These are phyloP conservation scores for Misopates orontium DNA, from an alignment of 257 asterid species.

Conservation along the genomic window DNA sequence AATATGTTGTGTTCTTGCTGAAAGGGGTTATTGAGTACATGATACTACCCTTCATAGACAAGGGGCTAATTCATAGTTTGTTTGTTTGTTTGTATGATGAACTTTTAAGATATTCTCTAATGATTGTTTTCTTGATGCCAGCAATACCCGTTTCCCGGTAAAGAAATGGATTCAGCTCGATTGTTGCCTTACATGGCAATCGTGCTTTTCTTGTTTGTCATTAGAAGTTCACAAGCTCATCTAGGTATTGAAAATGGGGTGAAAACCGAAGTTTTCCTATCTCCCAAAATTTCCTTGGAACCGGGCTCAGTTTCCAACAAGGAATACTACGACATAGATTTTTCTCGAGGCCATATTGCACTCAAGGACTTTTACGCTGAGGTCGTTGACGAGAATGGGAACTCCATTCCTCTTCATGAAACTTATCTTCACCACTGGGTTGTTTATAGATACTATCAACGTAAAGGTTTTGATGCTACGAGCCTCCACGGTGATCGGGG, in stretches of 20 bases:
- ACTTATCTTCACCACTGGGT: conserved; percentile 87
- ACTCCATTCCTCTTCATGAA: conserved; percentile 63
- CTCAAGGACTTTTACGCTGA: conserved; percentile 65
- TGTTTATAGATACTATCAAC: conserved; percentile 44
- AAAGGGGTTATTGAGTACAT: conserved; percentile 3
- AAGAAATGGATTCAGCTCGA: conserved; percentile 33
- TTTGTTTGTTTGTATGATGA: neutral
- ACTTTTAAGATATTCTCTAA: neutral
- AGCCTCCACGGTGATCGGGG: conserved; percentile 16
- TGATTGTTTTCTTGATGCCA: neutral
- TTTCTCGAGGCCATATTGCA: conserved; percentile 75
- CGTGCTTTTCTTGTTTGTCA: conserved; percentile 22
- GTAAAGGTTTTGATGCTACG: conserved; percentile 27
- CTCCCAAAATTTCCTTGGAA: conserved; percentile 57
- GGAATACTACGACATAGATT: conserved; percentile 46
- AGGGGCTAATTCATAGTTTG: neutral
- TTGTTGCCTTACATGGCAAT: conserved; percentile 30
- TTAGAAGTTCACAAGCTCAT: conserved; percentile 32
- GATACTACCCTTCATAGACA: neutral
- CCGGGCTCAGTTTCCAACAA: conserved; percentile 66
- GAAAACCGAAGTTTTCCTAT: conserved; percentile 53
- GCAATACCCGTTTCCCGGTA: neutral
- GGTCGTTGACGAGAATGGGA: conserved; percentile 62
- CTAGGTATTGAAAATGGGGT: conserved; percentile 30
- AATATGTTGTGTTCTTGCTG: neutral